These are phyloP conservation scores for Plantago elongata DNA, from an alignment of 257 asterid species.

Conservation along the genomic window DNA sequence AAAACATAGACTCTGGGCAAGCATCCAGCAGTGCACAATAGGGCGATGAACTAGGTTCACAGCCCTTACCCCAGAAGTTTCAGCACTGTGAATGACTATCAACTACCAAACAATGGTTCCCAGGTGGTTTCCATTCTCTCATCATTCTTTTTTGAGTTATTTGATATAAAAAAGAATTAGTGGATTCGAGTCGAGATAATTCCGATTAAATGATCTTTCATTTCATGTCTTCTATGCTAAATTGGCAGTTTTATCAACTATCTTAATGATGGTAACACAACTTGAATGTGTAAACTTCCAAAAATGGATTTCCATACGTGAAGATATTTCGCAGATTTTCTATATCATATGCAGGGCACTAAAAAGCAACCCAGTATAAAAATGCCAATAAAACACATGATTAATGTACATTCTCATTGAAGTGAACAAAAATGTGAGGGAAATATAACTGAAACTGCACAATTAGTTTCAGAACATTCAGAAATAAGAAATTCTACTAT, in stretches of 20 bases:
- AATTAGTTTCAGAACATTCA: slow-evolving; percentile 1
- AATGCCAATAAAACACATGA: slow-evolving; percentile 7
- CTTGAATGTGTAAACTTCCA: not conserved
- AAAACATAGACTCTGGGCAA: too few species aligned
- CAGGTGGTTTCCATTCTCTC: too few species aligned
- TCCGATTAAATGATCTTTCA: too few species aligned
- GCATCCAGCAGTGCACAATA: too few species aligned
- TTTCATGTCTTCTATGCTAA: too few species aligned
- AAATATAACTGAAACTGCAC: slow-evolving; percentile 11
- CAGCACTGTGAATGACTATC: too few species aligned
- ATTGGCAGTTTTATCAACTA: not conserved
- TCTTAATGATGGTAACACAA: not conserved
- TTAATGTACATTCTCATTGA: slow-evolving; percentile 1
- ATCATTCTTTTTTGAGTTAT: too few species aligned
- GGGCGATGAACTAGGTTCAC: too few species aligned
- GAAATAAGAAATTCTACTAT: slow-evolving; percentile 2
- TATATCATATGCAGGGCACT: slow-evolving; percentile 3
- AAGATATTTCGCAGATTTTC: not conserved
- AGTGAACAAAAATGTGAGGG: slow-evolving; percentile 15
- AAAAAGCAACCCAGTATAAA: not conserved
- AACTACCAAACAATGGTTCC: too few species aligned
- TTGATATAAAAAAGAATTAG: too few species aligned
- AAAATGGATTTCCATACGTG: not conserved
- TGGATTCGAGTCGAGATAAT: too few species aligned
- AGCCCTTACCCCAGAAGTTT: too few species aligned